Evolutionary conservation across 176 grass and related monocot genomes (phyloP).

Genomic region (Miscanthus lutarioriparius): DNA sequence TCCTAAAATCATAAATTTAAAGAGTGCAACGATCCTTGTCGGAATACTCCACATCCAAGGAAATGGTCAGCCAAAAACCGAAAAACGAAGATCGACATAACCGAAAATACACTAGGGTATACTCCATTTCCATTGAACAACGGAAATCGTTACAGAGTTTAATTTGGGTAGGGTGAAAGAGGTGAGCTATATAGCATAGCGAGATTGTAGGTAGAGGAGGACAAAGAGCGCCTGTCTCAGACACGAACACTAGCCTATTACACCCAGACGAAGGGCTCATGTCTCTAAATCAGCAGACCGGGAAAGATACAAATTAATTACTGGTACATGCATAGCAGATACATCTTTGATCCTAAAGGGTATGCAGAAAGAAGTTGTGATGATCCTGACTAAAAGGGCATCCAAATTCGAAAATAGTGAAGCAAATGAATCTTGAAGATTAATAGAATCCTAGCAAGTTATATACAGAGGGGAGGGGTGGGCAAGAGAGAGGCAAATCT

Average conservation of each 20-base stretch:
- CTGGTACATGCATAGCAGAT: neutral
- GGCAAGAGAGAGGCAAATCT: neutral
- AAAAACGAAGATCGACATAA: neutral
- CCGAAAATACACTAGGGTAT: neutral
- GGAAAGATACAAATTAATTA: neutral
- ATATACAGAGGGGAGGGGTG: neutral
- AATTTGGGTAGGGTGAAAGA: neutral
- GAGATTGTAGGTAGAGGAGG: neutral
- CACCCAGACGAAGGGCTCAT: neutral
- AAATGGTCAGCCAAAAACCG: neutral
- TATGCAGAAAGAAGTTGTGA: neutral
- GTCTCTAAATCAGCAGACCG: neutral
- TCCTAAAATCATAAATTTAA: neutral
- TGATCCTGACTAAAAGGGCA: neutral
- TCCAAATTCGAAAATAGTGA: neutral
- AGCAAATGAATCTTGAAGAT: neutral
- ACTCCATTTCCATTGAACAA: neutral
- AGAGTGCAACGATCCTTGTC: neutral
- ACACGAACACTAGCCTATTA: neutral
- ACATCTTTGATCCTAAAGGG: neutral
- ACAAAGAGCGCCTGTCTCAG: neutral
- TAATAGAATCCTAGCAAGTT: neutral
- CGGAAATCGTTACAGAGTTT: neutral
- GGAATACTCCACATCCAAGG: neutral
- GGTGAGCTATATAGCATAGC: neutral